phyloP scores from a whole-genome alignment of 176 grass and related monocot genomes.

The Lolium rigidum region DNA sequence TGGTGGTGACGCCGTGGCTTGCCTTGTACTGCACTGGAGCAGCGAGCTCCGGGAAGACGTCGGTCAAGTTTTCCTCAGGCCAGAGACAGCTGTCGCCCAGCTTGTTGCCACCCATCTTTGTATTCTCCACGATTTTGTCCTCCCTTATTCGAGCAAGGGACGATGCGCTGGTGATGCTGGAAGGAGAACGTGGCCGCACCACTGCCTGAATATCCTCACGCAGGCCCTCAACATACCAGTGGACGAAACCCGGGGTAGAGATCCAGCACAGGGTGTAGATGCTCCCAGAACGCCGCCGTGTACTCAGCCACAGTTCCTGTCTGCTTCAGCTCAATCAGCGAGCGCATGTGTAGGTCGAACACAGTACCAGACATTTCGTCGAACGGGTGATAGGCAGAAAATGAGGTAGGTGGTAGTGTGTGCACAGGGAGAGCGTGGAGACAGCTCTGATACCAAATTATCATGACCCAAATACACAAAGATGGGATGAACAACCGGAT shows the following conservation, averaged over 20 bases:
- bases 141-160: background rate
- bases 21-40: background rate
- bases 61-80: background rate
- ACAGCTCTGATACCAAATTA: too few relatives aligned
- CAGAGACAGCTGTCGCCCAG: background rate
- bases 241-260: background rate
- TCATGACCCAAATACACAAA: too few relatives aligned
- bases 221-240: background rate
- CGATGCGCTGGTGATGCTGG: background rate
- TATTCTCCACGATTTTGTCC: background rate
- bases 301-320: background rate
- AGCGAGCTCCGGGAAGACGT: background rate
- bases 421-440: too few relatives aligned
- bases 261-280: background rate
- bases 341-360: background rate
- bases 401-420: too few relatives aligned
- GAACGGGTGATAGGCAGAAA: too few relatives aligned
- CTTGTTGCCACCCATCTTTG: background rate
- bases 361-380: too few relatives aligned
- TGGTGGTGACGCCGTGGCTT: background rate
- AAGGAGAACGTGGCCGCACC: background rate
- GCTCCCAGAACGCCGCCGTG: background rate
- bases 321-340: background rate
- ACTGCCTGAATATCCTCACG: background rate
- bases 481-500: too few relatives aligned